Evolutionary conservation across 164 flowering plant genomes (phyloP), one percentile per base, ranked within the genome.

Genomic region (Warburgia ugandensis): DNA sequence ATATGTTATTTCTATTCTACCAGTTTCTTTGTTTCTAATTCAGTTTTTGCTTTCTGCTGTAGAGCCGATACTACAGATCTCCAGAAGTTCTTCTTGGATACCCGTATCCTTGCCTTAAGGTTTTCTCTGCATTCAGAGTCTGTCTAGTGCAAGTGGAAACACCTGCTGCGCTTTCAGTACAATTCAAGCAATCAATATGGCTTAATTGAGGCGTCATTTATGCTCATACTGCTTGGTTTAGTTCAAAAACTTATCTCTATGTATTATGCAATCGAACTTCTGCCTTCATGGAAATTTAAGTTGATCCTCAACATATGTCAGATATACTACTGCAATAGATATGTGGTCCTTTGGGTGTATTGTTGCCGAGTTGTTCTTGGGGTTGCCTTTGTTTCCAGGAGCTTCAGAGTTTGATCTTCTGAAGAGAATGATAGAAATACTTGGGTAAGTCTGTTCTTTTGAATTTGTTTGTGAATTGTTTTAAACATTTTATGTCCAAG

Each of bases 321-420:
- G 99, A 68, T 94, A 94, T 58, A 77, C 88, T 20, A 86, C 99
- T 26, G 94, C 96, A 41, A 94, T 94, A 52, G 99, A 94, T 63
- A 94, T 94, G 99, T 94, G 99, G 99, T 94, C 99, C 48, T 81
- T 94, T 73, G 99, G 99, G 4, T 94, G 99, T 74, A 86, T 94
- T 45, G 95, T 89, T 54, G 95, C 94, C 29, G 99, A 94, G 67
- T 66, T 94, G 63, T 94, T 84, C 75, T 67, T 94, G 37, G 99
- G 99, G 45, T 60, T 94, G 52, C 99, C 99, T 21, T 66, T 94
- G 28, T 94, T 94, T 57, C 96, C 99, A n/a, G 99, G 99, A 43
- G 83, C 81, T 56, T 94, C 97, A 42, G 97, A 89, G 57, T 89
- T 79, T 77, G 99, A 94, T 80, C 95, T 94, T 57, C 72, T 94